Evolutionary conservation across 2,329 filamentous ascomycete species (phyloP), one percentile per base, ranked within the genome.

Genomic region (Pseudocercospora crystallina): DNA sequence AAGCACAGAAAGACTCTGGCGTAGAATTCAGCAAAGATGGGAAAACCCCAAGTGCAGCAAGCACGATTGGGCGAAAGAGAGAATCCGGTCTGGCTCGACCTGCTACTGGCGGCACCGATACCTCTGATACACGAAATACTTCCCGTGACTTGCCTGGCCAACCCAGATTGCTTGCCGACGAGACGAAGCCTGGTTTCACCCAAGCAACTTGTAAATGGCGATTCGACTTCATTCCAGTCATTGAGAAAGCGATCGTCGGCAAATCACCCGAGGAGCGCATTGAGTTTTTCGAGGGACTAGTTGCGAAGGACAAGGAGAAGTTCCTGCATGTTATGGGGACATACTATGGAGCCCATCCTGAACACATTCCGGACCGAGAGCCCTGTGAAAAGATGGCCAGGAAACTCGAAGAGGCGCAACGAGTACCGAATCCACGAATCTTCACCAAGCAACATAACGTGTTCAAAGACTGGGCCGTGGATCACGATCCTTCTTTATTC

Each of bases 351-450:
- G 35, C 14, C 11, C 46, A 49, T 37, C 46, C 46, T 11, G 46
- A 43, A 39, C 46, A 49, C 9, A 49, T 49, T 36, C 46, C 46
- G 9, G 46, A 49, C n/a, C 46, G 46, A n/a, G 20, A 26, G 20
- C 20, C 20, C 20, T 26, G 20, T 26, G 20, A 26, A 3, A 26
- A 26, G 20, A 26, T 26, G 20, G 20, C 20, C 7, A 26, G 20
- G 20, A 26, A 26, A 26, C 20, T 26, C 20, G 20, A 26, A 26
- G 20, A 26, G 3, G 20, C 20, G 20, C 20, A 26, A 26, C 20
- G 20, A 4, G 4, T 26, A 7, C 20, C 20, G 7, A 26, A 26
- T 7, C 20, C 20, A 26, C 20, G 20, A 7, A 26, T 26, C 20
- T 26, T 26, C 20, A 26, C 20, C 20, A 26, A 26, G 20, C 20